phyloP scores from a whole-genome alignment of 768 basidiomycete species.

The Pleurotus platypus region DNA sequence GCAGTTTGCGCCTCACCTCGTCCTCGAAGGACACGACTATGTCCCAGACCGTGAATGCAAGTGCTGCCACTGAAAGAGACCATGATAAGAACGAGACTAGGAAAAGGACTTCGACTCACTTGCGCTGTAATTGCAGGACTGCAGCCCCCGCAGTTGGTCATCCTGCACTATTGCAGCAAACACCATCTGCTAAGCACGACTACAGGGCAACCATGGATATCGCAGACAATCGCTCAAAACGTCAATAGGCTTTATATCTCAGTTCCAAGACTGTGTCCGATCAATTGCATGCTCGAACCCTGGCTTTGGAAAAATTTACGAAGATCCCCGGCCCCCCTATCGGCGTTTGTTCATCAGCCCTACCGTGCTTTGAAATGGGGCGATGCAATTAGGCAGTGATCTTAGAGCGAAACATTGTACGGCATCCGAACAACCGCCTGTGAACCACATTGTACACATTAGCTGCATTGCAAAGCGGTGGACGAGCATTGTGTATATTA shows the following conservation, averaged over 20 bases:
- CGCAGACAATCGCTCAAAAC: neutral
- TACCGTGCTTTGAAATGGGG: too few relatives aligned
- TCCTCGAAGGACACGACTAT: constrained; percentile 13
- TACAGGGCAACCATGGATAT: too few relatives aligned
- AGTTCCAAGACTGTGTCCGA: neutral
- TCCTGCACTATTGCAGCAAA: constrained; percentile 1
- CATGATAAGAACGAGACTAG: neutral
- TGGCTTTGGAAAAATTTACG: too few relatives aligned
- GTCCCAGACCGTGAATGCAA: constrained; percentile 20
- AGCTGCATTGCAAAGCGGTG: constrained; percentile 8
- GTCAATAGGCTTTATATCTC: neutral
- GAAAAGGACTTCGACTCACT: constrained; percentile 12
- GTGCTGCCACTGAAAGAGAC: constrained; percentile 17
- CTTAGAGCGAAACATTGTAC: neutral
- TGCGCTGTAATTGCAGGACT: constrained; percentile 20
- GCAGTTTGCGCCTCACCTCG: constrained; percentile 12
- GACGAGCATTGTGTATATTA: neutral
- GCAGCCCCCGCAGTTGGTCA: constrained; percentile 14
- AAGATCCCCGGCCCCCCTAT: too few relatives aligned
- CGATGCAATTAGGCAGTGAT: constrained; percentile 1
- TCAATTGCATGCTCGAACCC: neutral
- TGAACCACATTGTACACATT: too few relatives aligned
- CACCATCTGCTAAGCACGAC: neutral
- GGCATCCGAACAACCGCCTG: too few relatives aligned
- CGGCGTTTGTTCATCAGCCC: too few relatives aligned